Percentiles rank a stretch among this genome's conserved stretches.
Conservation (phyloP, 164 flowering plant species). For the Chloranthus sessilifolius region DNA sequence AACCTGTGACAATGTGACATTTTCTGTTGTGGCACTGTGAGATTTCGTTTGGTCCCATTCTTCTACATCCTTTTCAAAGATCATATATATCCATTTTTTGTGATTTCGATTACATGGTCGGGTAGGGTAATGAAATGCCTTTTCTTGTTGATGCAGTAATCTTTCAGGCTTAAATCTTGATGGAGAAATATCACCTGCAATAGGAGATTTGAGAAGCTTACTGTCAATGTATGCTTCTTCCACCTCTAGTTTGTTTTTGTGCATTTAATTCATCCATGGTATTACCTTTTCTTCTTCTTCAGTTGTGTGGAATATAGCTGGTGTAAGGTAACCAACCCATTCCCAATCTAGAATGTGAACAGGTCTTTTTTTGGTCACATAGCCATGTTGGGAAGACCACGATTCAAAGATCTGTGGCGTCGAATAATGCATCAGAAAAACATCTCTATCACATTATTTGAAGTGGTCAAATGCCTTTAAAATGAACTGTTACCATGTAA, state of each 20-base stretch:
- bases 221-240: conserved; percentile 35
- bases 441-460: too few relatives aligned
- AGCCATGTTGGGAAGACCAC: too few relatives aligned
- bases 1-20: conserved; percentile 85
- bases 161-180: conserved; percentile 80
- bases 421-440: too few relatives aligned
- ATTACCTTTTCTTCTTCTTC: background rate
- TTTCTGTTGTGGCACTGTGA: conserved; percentile 80
- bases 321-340: too few relatives aligned
- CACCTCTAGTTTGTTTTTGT: background rate
- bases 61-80: background rate
- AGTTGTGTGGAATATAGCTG: too few relatives aligned
- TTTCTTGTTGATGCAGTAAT: conserved; percentile 47
- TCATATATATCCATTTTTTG: too few relatives aligned
- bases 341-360: too few relatives aligned
- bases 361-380: too few relatives aligned
- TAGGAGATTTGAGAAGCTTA: conserved; percentile 58
- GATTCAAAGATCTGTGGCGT: too few relatives aligned
- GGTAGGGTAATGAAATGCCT: background rate
- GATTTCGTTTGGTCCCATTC: conserved; percentile 9
- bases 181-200: conserved; percentile 83
- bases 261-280: background rate
- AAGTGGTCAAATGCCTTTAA: too few relatives aligned
- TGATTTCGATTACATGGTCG: too few relatives aligned
- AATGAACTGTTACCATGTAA: too few relatives aligned